These are phyloP conservation scores for Candolleomyces aberdarensis DNA, from an alignment of 768 basidiomycete genomes.

Conservation along the genomic window DNA sequence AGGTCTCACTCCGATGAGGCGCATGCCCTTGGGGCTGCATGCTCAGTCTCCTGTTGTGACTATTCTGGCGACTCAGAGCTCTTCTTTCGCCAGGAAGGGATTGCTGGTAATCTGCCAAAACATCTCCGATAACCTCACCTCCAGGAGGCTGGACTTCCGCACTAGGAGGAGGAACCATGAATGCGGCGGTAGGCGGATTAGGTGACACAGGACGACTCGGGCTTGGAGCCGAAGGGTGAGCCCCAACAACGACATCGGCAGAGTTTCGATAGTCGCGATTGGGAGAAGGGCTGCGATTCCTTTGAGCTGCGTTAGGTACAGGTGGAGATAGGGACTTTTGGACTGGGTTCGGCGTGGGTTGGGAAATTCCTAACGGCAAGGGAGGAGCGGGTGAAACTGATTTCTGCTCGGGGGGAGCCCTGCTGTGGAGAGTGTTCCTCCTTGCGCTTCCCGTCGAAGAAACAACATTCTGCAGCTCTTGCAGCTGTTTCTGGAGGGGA, in stretches of 20 bases:
- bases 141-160: slow-evolving; percentile 38
- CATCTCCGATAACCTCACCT: slow-evolving; percentile 64
- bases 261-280: slow-evolving; percentile 68
- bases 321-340: slow-evolving; percentile 38
- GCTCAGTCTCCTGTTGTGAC: slow-evolving; percentile 36
- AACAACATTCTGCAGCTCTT: slow-evolving; percentile 49
- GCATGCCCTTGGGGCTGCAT: slow-evolving; percentile 23
- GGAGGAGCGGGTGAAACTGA: neutral
- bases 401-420: slow-evolving; percentile 19
- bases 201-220: slow-evolving; percentile 75
- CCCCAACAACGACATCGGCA: slow-evolving; percentile 77
- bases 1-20: slow-evolving; percentile 16
- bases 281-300: slow-evolving; percentile 27
- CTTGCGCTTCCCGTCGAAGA: slow-evolving; percentile 46
- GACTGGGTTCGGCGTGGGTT: slow-evolving; percentile 20
- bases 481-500: slow-evolving; percentile 65
- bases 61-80: slow-evolving; percentile 54
- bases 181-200: slow-evolving; percentile 65
- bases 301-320: slow-evolving; percentile 13
- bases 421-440: slow-evolving; percentile 38
- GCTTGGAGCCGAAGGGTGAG: slow-evolving; percentile 48
- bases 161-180: slow-evolving; percentile 62
- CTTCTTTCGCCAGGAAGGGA: slow-evolving; percentile 84
- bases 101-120: slow-evolving; percentile 75
- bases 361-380: neutral